Evolutionary conservation across 805 yeast genomes (phyloP).

Genomic region (Wickerhamomyces alni): DNA sequence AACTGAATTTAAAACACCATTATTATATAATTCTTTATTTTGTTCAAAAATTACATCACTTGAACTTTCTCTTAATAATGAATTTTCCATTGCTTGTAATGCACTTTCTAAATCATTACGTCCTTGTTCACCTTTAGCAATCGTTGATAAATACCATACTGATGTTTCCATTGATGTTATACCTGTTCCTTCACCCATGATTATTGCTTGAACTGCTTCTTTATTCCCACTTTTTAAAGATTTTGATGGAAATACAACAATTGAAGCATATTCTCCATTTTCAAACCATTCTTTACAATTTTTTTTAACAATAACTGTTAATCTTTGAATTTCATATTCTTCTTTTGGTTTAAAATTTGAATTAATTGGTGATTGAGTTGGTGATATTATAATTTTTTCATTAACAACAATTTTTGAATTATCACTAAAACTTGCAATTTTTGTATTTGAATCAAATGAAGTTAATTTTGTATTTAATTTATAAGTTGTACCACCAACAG

Average conservation of each 20-base stretch:
- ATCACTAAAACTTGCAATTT: conserved; percentile 68
- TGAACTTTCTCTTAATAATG: conserved; percentile 71
- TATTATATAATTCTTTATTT: conserved; percentile 45
- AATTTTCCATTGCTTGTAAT: conserved; percentile 67
- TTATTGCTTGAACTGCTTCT: conserved; percentile 77
- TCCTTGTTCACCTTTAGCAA: conserved; percentile 64
- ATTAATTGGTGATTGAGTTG: conserved; percentile 52
- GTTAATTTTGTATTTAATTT: conserved; percentile 65
- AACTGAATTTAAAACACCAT: conserved; percentile 72
- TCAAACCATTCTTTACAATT: conserved; percentile 91
- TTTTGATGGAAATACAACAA: conserved; percentile 89
- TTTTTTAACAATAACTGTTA: conserved; percentile 78
- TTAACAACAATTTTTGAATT: conserved; percentile 68
- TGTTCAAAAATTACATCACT: conserved; percentile 32
- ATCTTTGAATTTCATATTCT: conserved; percentile 58
- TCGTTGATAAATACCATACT: conserved; percentile 84
- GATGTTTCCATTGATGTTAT: conserved; percentile 83
- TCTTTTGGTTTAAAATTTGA: conserved; percentile 36
- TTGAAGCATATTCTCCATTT: conserved; percentile 75
- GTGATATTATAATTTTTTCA: conserved; percentile 75
- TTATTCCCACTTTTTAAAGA: conserved; percentile 60
- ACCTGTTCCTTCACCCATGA: conserved; percentile 84
- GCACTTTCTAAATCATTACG: conserved; percentile 78
- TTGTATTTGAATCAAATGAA: conserved; percentile 58
- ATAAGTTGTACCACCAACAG: conserved; percentile 95